These are phyloP conservation scores for Cardiospermum halicacabum DNA, from an alignment of 345 rosid genomes.

Conservation along the genomic window DNA sequence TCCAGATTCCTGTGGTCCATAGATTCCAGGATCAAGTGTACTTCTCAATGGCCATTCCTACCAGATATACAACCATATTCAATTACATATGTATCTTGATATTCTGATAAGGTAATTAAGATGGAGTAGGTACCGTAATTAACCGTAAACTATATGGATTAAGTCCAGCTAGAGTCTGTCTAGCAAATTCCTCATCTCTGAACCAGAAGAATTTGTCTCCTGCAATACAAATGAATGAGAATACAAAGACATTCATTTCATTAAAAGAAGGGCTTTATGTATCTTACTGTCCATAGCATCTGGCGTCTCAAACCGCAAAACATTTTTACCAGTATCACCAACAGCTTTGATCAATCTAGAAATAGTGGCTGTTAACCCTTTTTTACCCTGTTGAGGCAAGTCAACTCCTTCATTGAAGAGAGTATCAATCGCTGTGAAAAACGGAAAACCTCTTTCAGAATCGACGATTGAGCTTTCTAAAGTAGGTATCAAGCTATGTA, in stretches of 20 bases:
- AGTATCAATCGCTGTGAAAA: constrained; percentile 55
- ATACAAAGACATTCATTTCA: no score
- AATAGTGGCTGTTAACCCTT: constrained; percentile 33
- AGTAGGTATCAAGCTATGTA: constrained; percentile 52
- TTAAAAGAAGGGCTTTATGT: not conserved
- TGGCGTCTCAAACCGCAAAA: constrained; percentile 57
- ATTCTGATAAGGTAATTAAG: not conserved
- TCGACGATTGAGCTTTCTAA: constrained; percentile 40
- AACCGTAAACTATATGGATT: constrained; percentile 53
- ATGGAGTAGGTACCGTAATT: constrained; percentile 34
- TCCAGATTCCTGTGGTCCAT: constrained; percentile 57
- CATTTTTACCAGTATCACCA: constrained; percentile 26
- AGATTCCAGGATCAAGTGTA: constrained; percentile 55
- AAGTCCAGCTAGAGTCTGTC: constrained; percentile 41
- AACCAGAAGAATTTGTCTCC: constrained; percentile 2
- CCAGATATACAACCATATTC: no score
- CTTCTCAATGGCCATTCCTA: constrained; percentile 88
- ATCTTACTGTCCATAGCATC: constrained; percentile 40
- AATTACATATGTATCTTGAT: no score
- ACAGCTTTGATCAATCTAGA: constrained; percentile 53
- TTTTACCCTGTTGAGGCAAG: constrained; percentile 24
- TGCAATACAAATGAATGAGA: constrained; percentile 1
- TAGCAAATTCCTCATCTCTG: not conserved
- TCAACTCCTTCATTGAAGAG: constrained; percentile 58
- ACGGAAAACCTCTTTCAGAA: constrained; percentile 45